Conservation (phyloP, 2,329 filamentous ascomycete species). For the Byssoonygena ceratinophila region DNA sequence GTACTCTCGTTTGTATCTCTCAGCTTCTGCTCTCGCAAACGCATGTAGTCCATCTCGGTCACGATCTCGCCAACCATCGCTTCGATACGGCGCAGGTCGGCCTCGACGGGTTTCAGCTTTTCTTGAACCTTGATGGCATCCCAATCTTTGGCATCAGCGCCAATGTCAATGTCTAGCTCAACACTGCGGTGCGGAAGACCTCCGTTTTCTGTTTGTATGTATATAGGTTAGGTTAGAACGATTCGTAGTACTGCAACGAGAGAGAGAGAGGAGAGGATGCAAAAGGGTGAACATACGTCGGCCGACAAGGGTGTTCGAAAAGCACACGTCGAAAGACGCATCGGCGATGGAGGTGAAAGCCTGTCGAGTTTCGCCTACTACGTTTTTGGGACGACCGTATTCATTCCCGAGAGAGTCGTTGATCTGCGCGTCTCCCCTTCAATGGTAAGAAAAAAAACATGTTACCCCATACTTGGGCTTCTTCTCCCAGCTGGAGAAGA, state of each 20-base stretch:
- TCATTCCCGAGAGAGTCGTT: slow-evolving; percentile 92
- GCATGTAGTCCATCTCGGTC: slow-evolving; percentile 90
- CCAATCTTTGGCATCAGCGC: slow-evolving; percentile 97
- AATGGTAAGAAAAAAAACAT: not conserved
- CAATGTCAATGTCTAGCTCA: slow-evolving; percentile 91
- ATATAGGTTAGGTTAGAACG: not conserved
- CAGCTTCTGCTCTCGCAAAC: slow-evolving; percentile 81
- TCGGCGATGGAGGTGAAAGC: slow-evolving; percentile 90
- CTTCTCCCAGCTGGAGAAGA: not conserved
- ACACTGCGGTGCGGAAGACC: slow-evolving; percentile 54
- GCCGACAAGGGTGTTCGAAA: slow-evolving; percentile 66
- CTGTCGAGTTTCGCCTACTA: slow-evolving; percentile 82
- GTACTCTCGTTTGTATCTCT: slow-evolving; percentile 99
- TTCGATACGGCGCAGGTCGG: slow-evolving; percentile 83
- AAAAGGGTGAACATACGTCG: slow-evolving; percentile 51
- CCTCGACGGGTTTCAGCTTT: slow-evolving; percentile 96
- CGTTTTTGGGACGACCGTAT: slow-evolving; percentile 81
- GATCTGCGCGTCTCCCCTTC: slow-evolving; percentile 50
- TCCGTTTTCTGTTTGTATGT: slow-evolving; percentile 26
- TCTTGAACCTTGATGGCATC: slow-evolving; percentile 88
- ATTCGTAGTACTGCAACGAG: slow-evolving; percentile 3
- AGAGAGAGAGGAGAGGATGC: not conserved
- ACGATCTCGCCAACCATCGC: slow-evolving; percentile 85
- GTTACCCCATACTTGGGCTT: not conserved
- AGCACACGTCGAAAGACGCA: slow-evolving; percentile 91